Base-by-base conservation (phyloP, 768 basidiomycete genomes). In the Leccinum subgranulosum region DNA sequence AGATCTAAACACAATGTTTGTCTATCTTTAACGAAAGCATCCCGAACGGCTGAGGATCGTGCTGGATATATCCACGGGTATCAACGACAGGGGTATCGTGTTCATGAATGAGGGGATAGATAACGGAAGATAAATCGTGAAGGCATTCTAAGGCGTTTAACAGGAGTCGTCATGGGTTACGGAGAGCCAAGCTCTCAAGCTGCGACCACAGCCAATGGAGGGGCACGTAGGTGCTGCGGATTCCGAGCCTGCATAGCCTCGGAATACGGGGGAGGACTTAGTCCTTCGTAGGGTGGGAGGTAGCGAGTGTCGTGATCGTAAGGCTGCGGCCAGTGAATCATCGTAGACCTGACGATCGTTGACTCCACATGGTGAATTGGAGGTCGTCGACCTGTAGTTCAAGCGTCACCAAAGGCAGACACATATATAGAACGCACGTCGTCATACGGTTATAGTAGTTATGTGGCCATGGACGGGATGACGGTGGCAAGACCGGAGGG, bases 261-360 rank as follows among this genome's bases (percentile, higher is more conserved):
- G 5, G 41, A 4, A 29, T 66, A 66, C 6, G 63, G 17, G 2
- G 66, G 66, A 46, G 55, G 66, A 10, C 34, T 46, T 1, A 50
- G 58, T 17, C 52, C 64, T 3, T 12, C 58, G 21, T 65, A 62
- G 0, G 63, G 55, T 2, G 66, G 61, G 10, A 41, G 63, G 25
- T 41, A 21, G 25, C 5, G 17, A 12, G 4, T 0, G 3, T 27
- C 4, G 43, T 41, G 7, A 34, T 61, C 60, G 11, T 1, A 36
- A 19, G 7, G n/a, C 11, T 6, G 45, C 1, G 46, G 2, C 28
- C 34, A 27, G 12, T 23, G 10, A 17, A 19, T n/a, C n/a, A n/a
- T n/a, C n/a, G 5, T 27, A 9, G 60, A 9, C 4, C 45, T 14
- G 3, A 7, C 46, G 10, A 62, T 21, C 27, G 21, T 29, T 10